Base-by-base conservation (phyloP, 1,139 yeast species). In the Candida anutae region DNA sequence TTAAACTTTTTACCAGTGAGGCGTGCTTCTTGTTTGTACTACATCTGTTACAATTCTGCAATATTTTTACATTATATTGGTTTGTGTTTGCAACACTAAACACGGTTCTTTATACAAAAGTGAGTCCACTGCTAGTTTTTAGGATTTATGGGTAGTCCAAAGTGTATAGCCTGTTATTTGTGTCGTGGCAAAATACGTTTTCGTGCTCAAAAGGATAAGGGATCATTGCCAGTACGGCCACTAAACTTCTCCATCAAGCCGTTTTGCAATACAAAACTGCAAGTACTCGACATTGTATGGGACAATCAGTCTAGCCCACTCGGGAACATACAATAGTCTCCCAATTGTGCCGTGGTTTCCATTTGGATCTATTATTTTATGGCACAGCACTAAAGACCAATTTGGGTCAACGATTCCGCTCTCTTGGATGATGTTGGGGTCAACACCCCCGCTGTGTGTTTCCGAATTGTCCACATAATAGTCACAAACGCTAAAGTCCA, bases 401-500 rank as follows among this genome's bases (percentile, higher is more conserved):
- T 46, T 55, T 0, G 37, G 22, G 12, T 37, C 32, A 0, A 31
- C 38, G 21, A 36, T 33, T 21, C 36, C 30, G 5, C 28, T 33
- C 9, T 20, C 36, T 36, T 50, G 28, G 31, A 62, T 14, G 11
- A 51, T 27, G 10, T 27, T 28, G 1, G 49, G 45, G 11, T 55
- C 59, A 25, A 31, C 28, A 13, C 51, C 55, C 1, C 25, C 3
- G 26, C 55, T 53, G 4, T 54, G 52, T 2, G 53, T 48, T 31
- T 55, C 61, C 16, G 62, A 47, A 28, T 76, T 66, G 46, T 81
- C 90, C 28, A 81, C 53, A 36, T 64, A 74, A 41, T 66, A 80
- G 33, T 74, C 69, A 51, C 93, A 81, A 11, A 54, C 39, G 0
- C 47, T 51, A 20, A 70, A 52, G 1, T 58, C 50, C 5, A 59